Evolutionary conservation across 2,329 filamentous ascomycete genomes (phyloP).

Genomic region (Apiospora sp.): DNA sequence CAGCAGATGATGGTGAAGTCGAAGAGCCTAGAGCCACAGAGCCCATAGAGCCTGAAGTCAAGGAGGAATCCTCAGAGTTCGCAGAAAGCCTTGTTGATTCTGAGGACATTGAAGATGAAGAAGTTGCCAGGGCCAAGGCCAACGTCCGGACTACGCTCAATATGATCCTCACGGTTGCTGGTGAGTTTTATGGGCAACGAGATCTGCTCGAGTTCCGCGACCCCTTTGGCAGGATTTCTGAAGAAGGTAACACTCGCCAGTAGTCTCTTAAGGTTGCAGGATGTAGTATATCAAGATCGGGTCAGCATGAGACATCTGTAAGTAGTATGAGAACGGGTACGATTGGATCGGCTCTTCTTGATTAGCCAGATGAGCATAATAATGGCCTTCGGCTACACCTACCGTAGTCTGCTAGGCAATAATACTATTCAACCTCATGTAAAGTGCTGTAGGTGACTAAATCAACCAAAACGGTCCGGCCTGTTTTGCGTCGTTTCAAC

Average conservation of each 20-base stretch:
- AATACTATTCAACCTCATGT: neutral
- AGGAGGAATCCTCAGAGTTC: neutral
- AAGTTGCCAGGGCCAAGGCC: constrained; percentile 46
- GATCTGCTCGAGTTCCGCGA: constrained; percentile 82
- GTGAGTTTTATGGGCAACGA: constrained; percentile 88
- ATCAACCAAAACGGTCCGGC: neutral
- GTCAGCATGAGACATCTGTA: neutral
- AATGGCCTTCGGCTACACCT: neutral
- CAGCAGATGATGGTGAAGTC: constrained; percentile 27
- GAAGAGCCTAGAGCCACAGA: constrained; percentile 24
- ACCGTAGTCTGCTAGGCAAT: neutral
- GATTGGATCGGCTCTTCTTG: neutral
- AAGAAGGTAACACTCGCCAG: constrained; percentile 32
- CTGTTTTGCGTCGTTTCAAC: neutral
- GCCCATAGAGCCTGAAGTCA: constrained; percentile 19
- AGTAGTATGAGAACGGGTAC: constrained; percentile 6
- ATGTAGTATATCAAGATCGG: neutral
- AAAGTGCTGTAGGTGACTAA: neutral
- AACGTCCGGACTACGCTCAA: constrained; percentile 79
- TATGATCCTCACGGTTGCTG: constrained; percentile 89
- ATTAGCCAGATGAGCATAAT: neutral
- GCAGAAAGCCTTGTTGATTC: neutral
- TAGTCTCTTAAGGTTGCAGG: neutral
- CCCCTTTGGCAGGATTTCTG: constrained; percentile 58
- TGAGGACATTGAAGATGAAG: constrained; percentile 39